phyloP scores from a whole-genome alignment of 495 filamentous ascomycete species.

The Poronia punctata region DNA sequence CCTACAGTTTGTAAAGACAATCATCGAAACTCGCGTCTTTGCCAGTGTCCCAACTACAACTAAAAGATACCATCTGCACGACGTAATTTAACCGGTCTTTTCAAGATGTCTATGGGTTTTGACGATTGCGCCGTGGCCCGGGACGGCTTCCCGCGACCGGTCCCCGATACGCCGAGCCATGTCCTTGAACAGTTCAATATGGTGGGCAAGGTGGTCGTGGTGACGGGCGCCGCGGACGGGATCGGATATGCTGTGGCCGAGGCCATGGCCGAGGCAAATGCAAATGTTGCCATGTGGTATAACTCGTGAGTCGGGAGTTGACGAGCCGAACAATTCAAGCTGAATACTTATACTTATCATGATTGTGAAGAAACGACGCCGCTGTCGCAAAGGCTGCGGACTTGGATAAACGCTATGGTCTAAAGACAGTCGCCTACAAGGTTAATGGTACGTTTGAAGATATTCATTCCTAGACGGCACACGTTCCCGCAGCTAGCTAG shows the following conservation, averaged over 20 bases:
- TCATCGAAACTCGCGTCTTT: too few relatives aligned
- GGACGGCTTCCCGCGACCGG: constrained; percentile 35
- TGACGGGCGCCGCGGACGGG: constrained; percentile 37
- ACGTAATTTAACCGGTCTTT: too few relatives aligned
- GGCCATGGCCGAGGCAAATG: constrained; percentile 31
- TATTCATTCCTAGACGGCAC: too few relatives aligned
- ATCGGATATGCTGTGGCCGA: constrained; percentile 26
- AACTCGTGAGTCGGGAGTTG: constrained; percentile 39
- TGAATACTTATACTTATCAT: constrained; percentile 18
- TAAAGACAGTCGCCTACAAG: constrained; percentile 51
- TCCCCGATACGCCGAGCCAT: constrained; percentile 18
- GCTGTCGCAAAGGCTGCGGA: constrained; percentile 41
- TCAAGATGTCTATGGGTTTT: constrained; percentile 45
- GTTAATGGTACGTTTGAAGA: constrained; percentile 48
- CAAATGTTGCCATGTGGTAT: constrained; percentile 29
- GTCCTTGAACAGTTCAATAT: constrained; percentile 27
- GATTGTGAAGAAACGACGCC: constrained; percentile 38
- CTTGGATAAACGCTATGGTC: constrained; percentile 42
- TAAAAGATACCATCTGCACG: too few relatives aligned
- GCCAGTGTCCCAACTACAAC: too few relatives aligned
- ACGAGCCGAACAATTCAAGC: constrained; percentile 15
- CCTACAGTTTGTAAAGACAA: too few relatives aligned
- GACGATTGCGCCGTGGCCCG: constrained; percentile 29
- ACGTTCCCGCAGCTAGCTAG: too few relatives aligned
- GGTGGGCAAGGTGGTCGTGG: constrained; percentile 31